phyloP scores from a whole-genome alignment of 2,329 filamentous ascomycete species.

The Cladosporium sphaerospermum region DNA sequence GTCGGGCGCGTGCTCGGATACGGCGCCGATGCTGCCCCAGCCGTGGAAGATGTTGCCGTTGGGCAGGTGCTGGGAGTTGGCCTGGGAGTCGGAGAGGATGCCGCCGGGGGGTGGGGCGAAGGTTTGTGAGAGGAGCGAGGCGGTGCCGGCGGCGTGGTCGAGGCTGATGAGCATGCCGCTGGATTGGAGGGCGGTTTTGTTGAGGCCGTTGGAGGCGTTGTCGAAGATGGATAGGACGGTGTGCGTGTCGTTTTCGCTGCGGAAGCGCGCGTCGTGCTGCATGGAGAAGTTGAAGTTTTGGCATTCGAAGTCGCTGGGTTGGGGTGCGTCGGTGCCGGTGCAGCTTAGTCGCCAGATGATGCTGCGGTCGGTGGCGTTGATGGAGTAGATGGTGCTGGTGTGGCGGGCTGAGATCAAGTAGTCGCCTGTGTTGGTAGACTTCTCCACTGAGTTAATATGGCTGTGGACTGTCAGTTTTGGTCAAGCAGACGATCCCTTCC shows the following conservation, averaged over 20 bases:
- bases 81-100: conserved; percentile 33
- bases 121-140: conserved; percentile 16
- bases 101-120: conserved; percentile 11
- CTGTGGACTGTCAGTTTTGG: background rate
- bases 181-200: conserved; percentile 16
- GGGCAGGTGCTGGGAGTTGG: conserved; percentile 45
- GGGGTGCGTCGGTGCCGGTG: conserved; percentile 5
- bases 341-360: conserved; percentile 45
- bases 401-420: conserved; percentile 50
- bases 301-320: conserved; percentile 14
- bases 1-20: conserved; percentile 35
- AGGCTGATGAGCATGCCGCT: conserved; percentile 21
- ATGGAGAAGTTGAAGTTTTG: conserved; percentile 35
- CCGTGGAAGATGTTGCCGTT: conserved; percentile 49
- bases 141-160: conserved; percentile 16
- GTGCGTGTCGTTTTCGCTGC: conserved; percentile 35
- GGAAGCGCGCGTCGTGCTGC: conserved; percentile 45
- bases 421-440: conserved; percentile 39
- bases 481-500: background rate
- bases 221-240: conserved; percentile 48
- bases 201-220: conserved; percentile 37
- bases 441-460: conserved; percentile 51
- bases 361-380: conserved; percentile 41
- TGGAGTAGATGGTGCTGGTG: conserved; percentile 40
- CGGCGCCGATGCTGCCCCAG: conserved; percentile 41